Base-by-base conservation (phyloP, 2,329 filamentous ascomycete species). In the Tolypocladium inflatum region DNA sequence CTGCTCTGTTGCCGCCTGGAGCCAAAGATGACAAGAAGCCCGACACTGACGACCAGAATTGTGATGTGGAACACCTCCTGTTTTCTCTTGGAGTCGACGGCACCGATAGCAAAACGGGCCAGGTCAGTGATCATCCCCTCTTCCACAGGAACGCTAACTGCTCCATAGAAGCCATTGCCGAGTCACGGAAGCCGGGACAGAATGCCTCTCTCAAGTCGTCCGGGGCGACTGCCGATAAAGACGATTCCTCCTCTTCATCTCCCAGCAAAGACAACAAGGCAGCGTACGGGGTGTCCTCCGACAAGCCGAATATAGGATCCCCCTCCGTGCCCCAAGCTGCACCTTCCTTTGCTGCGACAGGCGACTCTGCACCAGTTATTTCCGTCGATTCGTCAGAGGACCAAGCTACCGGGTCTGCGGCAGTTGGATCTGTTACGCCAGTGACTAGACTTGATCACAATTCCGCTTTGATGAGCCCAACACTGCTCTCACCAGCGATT, bases 81-180 rank as follows among this genome's bases (percentile, higher is more conserved):
- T 58, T 56, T 43, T 51, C 41, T 53, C 61, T 63, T 52, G 63
- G 55, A 21, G 60, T 15, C 54, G 62, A 57, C 13, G 58, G 58
- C 9, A 54, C 55, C 5, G 51, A 61, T 26, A 57, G 57, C 21
- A 62, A 55, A 38, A 33, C 54, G 30, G 59, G 61, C 13, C 37
- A 62, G 58, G 67, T 69, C 60, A 65, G 67, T 66, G 63, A 57
- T 30, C 60, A 63, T 33, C 54, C 65, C 30, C 54, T 64, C 15
- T 61, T 62, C 39, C 62, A 59, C 30, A 60, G 64, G 60, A 67
- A 64, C 48, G 54, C 63, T 66, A 63, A 69, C 61, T 69, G 66
- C 65, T 61, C 59, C 48, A 59, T 65, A 62, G 60, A 59, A 55
- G 55, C 62, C 10, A 64, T 62, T n/a, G 56, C 53, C 38, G 55